Evolutionary conservation across 2,329 filamentous ascomycete genomes (phyloP), one percentile per base, ranked within the genome.

Genomic region (Exophiala sp.): DNA sequence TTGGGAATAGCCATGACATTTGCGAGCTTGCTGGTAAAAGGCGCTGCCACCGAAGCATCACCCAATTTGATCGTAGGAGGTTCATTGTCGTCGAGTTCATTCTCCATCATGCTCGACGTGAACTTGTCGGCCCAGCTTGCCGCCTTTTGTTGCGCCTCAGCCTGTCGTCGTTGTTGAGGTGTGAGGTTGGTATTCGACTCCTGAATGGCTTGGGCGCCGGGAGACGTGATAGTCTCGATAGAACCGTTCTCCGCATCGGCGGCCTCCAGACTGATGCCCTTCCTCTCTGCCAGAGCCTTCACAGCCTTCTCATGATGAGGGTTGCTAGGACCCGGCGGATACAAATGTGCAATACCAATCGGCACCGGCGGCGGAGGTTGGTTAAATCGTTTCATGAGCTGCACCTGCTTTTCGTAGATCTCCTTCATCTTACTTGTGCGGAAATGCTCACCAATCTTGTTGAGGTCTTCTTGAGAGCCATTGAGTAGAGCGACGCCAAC

Each of bases 391-490:
- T 85, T 80, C 88, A 98, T 96, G 67, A 98, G 78, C 40, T 83
- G 75, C 49, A 86, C 79, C 68, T 98, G 93, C 76, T 98, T 97
- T 73, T 97, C 88, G 67, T 98, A 98, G 58, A 98, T 81, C 58
- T 96, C 90, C 77, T 96, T 97, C 87, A 98, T 94, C 77, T 89
- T 95, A 34, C 85, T 95, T 68, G 89, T 95, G 61, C 93, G 85
- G 63, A 86, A 84, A 69, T 98, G 90, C 65, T 97, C 93, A 21
- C 86, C 85, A 62, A 98, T 98, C 66, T 85, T 89, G 49, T 83
- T 84, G 46, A 98, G 78, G 66, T 97, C 93, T 18, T 97, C 87
- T 59, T 83, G 85, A 1, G 90, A 94, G 56, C 93, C 93, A 69
- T 98, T 98, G 60, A 98, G 81, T 43, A 98, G 81, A 18, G 93